A percentile compares a stretch with the other conserved stretches of the same genome.
These are phyloP conservation scores for Penicillium alfredii DNA, from an alignment of 495 filamentous ascomycete species.

Conservation along the genomic window DNA sequence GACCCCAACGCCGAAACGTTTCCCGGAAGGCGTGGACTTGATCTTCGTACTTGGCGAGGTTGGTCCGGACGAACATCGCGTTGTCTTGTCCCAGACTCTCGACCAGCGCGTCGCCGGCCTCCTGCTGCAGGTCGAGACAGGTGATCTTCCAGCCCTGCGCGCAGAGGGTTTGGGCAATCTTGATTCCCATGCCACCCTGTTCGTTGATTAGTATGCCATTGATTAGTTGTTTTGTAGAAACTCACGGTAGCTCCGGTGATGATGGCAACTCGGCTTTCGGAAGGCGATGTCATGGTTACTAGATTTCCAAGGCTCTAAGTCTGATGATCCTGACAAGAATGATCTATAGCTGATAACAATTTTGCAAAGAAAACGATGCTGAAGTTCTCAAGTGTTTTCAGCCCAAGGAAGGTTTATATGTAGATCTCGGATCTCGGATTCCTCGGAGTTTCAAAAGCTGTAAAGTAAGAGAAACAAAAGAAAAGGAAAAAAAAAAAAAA, in stretches of 20 bases:
- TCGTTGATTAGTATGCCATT: neutral
- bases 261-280: conserved; percentile 16
- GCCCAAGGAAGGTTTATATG: too few species aligned
- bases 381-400: too few species aligned
- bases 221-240: conserved; percentile 1
- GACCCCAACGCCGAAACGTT: conserved; percentile 16
- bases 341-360: too few species aligned
- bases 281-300: conserved; percentile 6
- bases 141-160: conserved; percentile 23
- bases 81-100: conserved; percentile 7
- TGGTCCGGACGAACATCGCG: conserved; percentile 16
- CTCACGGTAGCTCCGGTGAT: conserved; percentile 20
- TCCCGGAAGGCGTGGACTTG: conserved; percentile 15
- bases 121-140: conserved; percentile 16
- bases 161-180: conserved; percentile 17
- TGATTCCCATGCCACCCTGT: conserved; percentile 26
- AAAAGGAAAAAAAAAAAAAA: too few species aligned
- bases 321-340: too few species aligned
- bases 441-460: too few species aligned
- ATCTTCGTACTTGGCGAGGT: conserved; percentile 23
- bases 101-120: conserved; percentile 14
- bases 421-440: too few species aligned
- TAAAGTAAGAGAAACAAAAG: too few species aligned
- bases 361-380: neutral
- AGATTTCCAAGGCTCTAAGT: too few species aligned